Percentiles rank a stretch among this genome's conserved stretches.
These are phyloP conservation scores for Phialophora expanda DNA, from an alignment of 2,329 filamentous ascomycete species.

Conservation along the genomic window DNA sequence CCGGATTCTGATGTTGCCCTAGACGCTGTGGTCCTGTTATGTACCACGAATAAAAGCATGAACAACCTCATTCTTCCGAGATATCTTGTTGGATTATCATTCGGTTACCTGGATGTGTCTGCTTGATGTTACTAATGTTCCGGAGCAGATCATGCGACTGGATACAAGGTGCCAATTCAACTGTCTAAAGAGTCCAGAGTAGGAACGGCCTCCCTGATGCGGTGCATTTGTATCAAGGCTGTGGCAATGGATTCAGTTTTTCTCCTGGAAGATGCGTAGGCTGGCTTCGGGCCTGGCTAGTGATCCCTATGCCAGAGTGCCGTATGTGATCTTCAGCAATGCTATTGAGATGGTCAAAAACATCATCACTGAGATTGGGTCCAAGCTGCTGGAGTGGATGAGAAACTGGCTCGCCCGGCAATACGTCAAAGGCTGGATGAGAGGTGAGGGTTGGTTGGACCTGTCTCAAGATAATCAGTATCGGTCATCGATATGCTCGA, in stretches of 20 bases:
- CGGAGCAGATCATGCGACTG: background rate
- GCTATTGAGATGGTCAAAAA: too few species aligned
- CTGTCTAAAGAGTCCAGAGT: background rate
- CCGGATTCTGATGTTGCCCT: constrained; percentile 15
- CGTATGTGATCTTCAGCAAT: too few species aligned
- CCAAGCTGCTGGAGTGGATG: background rate
- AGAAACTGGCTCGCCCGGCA: background rate
- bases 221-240: too few species aligned
- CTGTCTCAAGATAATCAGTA: too few species aligned
- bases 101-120: too few species aligned
- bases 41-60: constrained; percentile 20
- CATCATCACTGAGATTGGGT: too few species aligned
- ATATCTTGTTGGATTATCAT: background rate
- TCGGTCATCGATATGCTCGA: too few species aligned
- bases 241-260: too few species aligned
- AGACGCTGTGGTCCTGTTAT: background rate
- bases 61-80: background rate
- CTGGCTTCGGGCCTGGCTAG: too few species aligned
- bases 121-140: background rate
- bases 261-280: too few species aligned
- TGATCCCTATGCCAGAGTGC: too few species aligned
- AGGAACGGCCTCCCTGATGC: background rate
- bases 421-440: too few species aligned
- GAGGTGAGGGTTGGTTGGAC: background rate
- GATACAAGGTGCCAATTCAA: background rate